Percentiles rank a stretch among this genome's conserved stretches.
phyloP scores from a whole-genome alignment of 2,329 filamentous ascomycete genomes.

The Clonostachys byssicola region DNA sequence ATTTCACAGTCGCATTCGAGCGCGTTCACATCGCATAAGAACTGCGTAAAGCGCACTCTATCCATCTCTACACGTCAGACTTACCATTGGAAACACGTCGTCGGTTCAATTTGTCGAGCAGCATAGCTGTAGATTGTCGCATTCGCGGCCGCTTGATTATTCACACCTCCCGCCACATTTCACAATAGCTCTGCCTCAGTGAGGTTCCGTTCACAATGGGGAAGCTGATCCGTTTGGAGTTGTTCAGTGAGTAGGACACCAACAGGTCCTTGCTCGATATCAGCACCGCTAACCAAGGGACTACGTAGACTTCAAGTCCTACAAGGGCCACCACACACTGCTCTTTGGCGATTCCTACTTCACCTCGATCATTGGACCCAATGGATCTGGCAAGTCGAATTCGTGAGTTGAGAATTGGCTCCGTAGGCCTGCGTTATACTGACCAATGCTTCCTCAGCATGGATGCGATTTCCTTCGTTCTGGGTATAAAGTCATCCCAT shows the following conservation, averaged over 20 bases:
- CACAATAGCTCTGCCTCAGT: not conserved
- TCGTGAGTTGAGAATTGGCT: conserved; percentile 55
- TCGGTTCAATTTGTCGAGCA: no score
- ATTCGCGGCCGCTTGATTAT: no score
- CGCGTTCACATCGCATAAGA: no score
- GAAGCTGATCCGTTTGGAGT: conserved; percentile 89
- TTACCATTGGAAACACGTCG: no score
- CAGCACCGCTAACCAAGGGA: not conserved
- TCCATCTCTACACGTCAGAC: no score
- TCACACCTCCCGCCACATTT: no score
- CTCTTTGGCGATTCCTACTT: conserved; percentile 98
- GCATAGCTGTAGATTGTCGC: no score
- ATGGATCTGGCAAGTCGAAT: conserved; percentile 99
- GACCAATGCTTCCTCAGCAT: conserved; percentile 54
- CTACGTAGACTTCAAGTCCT: conserved; percentile 90
- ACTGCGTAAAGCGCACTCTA: no score
- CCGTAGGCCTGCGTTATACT: not conserved
- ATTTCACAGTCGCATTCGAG: no score
- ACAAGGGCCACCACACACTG: conserved; percentile 92
- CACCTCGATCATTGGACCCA: conserved; percentile 97
- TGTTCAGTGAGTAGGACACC: conserved; percentile 67
- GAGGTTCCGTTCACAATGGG: conserved; percentile 62
- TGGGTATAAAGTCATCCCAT: conserved; percentile 98
- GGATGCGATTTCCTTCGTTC: conserved; percentile 98
- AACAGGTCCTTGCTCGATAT: no score